Evolutionary conservation across 202 grass and related monocot genomes (phyloP), one percentile per base, ranked within the genome.

Genomic region (Dendrocalamus latiflorus): DNA sequence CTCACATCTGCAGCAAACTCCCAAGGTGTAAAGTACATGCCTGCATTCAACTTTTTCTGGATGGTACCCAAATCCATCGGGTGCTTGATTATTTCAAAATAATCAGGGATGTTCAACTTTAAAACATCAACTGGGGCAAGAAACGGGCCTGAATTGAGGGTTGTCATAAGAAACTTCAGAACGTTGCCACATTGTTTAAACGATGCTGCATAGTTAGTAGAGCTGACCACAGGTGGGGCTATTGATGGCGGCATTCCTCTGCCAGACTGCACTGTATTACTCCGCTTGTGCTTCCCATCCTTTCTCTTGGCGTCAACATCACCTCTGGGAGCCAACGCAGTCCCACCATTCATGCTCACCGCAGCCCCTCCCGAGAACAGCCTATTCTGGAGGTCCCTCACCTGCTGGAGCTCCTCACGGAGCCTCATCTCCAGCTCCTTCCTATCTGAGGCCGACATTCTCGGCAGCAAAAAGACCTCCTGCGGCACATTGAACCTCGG

Each of bases 61-160:
- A 99, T 61, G 4, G 96, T 96, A n/a, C 96, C 91, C 65, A 99
- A 85, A 85, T 99, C 96, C 96, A 99, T 99, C 28, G 96, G 96
- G 44, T 88, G 65, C 79, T 96, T 92, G 71, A 99, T 82, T 70
- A 96, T 87, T 68, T 90, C 65, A 65, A 90, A 94, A 88, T 99
- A 99, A 90, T 99, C 96, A 53, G 96, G 96, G 75, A 99, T 76
- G 50, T 90, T 90, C n/a, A 92, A 62, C 75, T 90, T 91, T 26
- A 89, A 85, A 53, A 83, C 84, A 81, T 99, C 96, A 30, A 99
- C 96, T 26, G 96, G 96, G 0, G 15, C 84, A 84, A 94, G 86
- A 71, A 99, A 99, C 2, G 94, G 89, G 56, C 33, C 24, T 73
- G 80, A 74, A 70, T 84, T 99, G 91, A n/a, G n/a, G n/a, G n/a